Base-by-base conservation (phyloP, 2,329 filamentous ascomycete species). In the Fusarium guadeloupense region DNA sequence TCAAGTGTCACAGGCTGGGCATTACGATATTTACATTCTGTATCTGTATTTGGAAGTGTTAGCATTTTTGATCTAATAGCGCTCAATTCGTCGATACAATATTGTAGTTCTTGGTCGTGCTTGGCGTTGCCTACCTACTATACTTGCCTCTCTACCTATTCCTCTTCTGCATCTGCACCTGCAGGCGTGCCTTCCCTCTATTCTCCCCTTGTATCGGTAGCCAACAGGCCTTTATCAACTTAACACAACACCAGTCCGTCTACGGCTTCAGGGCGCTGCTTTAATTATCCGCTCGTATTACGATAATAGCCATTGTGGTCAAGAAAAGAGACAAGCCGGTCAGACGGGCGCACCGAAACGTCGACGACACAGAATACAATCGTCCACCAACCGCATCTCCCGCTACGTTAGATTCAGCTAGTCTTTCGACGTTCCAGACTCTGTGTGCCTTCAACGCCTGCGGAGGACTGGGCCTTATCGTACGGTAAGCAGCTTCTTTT, bases 341-440 rank as follows among this genome's bases (percentile, higher is more conserved):
- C 46, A 59, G 44, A 49, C 60, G 44, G 48, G 31, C 49, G 59
- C 48, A 63, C 59, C 46, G 47, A 63, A 59, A 56, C 54, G 30
- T 49, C 31, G 48, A 41, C 38, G 54, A 52, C 53, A 43, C 54
- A 45, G 30, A 35, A 46, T 53, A 37, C 37, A 51, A 44, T 40
- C 42, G 46, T 31, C 43, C 53, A 49, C 56, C 49, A 48, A 61
- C 46, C 25, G n/a, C 16, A 38, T 42, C 37, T 35, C 37, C 48
- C 25, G 26, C 51, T 42, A 42, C 43, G 43, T 37, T 47, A 64
- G 37, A 50, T 37, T 25, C 46, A 54, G 48, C 51, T 61, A 54
- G 62, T 44, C 64, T 51, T 42, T 54, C 23, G 42, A 63, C n/a
- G 59, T 68, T 66, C 65, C 55, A 68, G 65, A 59, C 64, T 54